phyloP scores from a whole-genome alignment of 495 filamentous ascomycete genomes.

The Sphaerosporella brunnea region DNA sequence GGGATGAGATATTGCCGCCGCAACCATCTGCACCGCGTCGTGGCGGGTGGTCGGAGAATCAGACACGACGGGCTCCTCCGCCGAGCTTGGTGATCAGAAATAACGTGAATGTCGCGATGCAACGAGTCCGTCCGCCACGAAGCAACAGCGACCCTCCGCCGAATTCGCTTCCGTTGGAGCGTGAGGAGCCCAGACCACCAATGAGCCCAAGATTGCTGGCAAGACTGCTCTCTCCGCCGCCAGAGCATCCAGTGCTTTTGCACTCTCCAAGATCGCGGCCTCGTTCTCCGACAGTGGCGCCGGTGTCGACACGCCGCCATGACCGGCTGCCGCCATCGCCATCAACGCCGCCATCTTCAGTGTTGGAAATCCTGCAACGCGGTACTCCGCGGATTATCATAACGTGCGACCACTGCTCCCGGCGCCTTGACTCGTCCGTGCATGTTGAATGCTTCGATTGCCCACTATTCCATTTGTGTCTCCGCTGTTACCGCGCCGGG shows the following conservation, averaged over 20 bases:
- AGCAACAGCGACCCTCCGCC: slow-evolving; percentile 4
- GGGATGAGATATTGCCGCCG: slow-evolving; percentile 54
- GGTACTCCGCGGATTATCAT: slow-evolving; percentile 2
- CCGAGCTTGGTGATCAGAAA: background rate
- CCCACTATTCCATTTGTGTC: slow-evolving; percentile 5
- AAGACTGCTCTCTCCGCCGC: background rate
- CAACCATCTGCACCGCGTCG: background rate
- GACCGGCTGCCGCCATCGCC: too few relatives aligned
- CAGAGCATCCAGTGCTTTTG: background rate
- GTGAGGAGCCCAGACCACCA: background rate
- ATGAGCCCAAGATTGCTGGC: background rate
- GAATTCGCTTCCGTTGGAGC: background rate
- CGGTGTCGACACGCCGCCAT: background rate
- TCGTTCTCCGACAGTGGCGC: background rate
- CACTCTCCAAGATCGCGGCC: background rate
- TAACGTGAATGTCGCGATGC: background rate
- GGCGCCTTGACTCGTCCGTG: background rate
- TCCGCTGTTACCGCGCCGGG: slow-evolving; percentile 4
- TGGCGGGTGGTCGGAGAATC: background rate
- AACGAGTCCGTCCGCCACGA: background rate
- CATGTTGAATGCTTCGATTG: slow-evolving; percentile 5
- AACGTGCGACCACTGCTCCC: slow-evolving; percentile 6
- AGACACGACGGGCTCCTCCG: background rate
- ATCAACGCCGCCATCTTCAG: background rate
- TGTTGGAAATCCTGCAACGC: slow-evolving; percentile 6